Evolutionary conservation across 1,284 basidiomycete genomes (phyloP).

Genomic region (Agaricales sp.): DNA sequence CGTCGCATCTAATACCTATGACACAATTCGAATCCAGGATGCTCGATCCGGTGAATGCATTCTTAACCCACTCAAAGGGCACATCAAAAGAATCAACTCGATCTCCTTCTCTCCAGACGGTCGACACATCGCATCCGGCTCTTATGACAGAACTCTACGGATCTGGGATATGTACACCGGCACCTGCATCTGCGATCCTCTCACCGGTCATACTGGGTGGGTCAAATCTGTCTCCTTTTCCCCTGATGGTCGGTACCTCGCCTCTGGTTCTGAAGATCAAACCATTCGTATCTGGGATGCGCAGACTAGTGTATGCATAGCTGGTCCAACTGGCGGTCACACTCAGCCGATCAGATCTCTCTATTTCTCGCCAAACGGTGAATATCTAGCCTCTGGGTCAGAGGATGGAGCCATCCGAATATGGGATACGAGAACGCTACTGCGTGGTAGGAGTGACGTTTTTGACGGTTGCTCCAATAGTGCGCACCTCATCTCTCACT

Average conservation of each 20-base stretch:
- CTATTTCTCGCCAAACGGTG: not conserved
- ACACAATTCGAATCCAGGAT: conserved; percentile 1
- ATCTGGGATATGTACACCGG: not conserved
- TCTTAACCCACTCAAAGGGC: not conserved
- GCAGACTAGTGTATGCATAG: not conserved
- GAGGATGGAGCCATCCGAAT: not conserved
- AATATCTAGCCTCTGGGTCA: not conserved
- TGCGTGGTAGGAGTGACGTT: too few species aligned
- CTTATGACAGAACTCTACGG: not conserved
- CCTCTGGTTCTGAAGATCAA: not conserved
- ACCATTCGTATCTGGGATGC: not conserved
- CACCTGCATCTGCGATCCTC: not conserved
- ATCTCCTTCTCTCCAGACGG: not conserved
- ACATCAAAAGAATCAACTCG: not conserved
- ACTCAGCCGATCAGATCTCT: not conserved
- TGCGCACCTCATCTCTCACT: too few species aligned
- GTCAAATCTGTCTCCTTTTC: not conserved
- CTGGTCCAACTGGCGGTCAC: not conserved
- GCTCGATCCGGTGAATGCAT: not conserved
- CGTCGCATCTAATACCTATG: not conserved
- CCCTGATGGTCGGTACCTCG: not conserved
- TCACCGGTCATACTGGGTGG: not conserved
- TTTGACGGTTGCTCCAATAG: too few species aligned
- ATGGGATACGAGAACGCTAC: too few species aligned
- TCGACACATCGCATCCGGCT: not conserved